These are phyloP conservation scores for Rhodotorula kratochvilovae DNA, from an alignment of 768 basidiomycete species.

Conservation along the genomic window DNA sequence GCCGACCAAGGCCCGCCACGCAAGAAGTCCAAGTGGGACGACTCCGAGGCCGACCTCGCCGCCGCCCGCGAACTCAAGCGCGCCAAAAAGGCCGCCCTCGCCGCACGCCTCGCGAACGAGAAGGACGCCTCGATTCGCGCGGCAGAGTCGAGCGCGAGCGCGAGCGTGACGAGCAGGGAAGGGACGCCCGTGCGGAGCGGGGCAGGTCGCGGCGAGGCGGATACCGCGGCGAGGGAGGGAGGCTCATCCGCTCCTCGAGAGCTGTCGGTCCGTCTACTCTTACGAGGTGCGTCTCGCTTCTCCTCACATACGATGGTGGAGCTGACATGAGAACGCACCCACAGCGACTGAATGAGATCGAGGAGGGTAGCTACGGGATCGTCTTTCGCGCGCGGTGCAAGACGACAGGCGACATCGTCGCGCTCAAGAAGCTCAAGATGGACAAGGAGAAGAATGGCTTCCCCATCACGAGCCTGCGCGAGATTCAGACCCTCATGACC, in stretches of 20 bases:
- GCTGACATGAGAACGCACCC: no score
- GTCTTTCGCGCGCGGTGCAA: conserved; percentile 96
- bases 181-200: conserved; percentile 1
- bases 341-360: conserved; percentile 77
- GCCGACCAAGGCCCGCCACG: conserved; percentile 16
- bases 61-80: conserved; percentile 19
- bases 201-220: background rate
- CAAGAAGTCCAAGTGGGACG: conserved; percentile 38
- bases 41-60: conserved; percentile 21
- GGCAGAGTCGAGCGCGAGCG: background rate
- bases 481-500: conserved; percentile 92
- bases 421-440: conserved; percentile 93
- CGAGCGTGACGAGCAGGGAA: background rate
- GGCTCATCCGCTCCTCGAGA: conserved; percentile 33
- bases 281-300: conserved; percentile 31
- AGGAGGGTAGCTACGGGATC: conserved; percentile 96
- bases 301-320: background rate
- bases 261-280: conserved; percentile 34
- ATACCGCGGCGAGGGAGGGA: conserved; percentile 19
- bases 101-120: conserved; percentile 18
- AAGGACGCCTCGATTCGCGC: background rate
- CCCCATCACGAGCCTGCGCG: conserved; percentile 91
- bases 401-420: conserved; percentile 90
- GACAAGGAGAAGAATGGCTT: conserved; percentile 99
- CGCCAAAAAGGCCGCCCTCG: conserved; percentile 23